These are phyloP conservation scores for Diddensiella caesifluorescens DNA, from an alignment of 805 yeast species.

Conservation along the genomic window DNA sequence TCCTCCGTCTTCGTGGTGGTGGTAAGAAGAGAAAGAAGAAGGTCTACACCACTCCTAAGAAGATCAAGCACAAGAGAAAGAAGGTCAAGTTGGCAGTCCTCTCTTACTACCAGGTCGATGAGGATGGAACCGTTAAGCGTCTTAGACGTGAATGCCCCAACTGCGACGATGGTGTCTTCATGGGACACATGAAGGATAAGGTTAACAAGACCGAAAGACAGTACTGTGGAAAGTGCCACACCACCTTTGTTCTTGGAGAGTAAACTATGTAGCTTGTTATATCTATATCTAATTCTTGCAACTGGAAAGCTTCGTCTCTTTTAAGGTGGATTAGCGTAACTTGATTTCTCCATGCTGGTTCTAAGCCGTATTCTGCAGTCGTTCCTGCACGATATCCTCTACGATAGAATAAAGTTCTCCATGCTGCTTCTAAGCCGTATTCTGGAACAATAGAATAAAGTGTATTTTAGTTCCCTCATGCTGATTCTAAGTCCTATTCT, in stretches of 20 bases:
- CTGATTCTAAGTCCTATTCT: too few species aligned
- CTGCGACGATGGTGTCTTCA: conserved; percentile 97
- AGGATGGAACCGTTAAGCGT: conserved; percentile 97
- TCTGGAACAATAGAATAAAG: too few species aligned
- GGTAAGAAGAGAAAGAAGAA: conserved; percentile 99
- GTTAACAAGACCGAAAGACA: conserved; percentile 96
- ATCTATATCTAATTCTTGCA: too few species aligned
- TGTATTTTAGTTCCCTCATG: too few species aligned
- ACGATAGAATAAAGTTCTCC: too few species aligned
- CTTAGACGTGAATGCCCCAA: conserved; percentile 97
- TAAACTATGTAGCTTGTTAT: too few species aligned
- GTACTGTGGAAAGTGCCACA: conserved; percentile 99
- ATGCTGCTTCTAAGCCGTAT: too few species aligned
- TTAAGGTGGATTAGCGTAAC: too few species aligned
- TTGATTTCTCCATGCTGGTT: too few species aligned
- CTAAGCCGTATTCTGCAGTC: too few species aligned
- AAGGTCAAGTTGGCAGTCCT: conserved; percentile 98
- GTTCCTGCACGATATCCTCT: too few species aligned
- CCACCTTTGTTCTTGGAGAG: conserved; percentile 58
- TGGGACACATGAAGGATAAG: conserved; percentile 96
- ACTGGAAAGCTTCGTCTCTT: too few species aligned
- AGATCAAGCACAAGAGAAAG: conserved; percentile 99
- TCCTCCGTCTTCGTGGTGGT: conserved; percentile 97
- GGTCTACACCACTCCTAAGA: conserved; percentile 99
- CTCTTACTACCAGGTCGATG: conserved; percentile 98